Evolutionary conservation across 73 alveolate species (phyloP).

Genomic region (Paraurostyla sp.): DNA sequence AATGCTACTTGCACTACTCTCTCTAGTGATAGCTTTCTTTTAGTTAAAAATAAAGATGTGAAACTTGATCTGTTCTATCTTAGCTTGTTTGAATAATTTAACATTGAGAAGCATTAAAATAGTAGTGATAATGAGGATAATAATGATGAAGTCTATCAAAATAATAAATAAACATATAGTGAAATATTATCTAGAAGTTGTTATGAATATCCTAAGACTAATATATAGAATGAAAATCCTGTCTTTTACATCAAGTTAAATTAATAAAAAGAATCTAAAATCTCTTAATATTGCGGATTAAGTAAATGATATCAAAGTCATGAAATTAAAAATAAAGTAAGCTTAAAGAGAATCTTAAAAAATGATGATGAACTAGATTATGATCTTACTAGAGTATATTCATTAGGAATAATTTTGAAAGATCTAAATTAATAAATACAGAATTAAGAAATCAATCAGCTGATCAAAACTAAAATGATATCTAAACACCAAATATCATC

Average conservation of each 20-base stretch:
- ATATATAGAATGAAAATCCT: too few relatives aligned
- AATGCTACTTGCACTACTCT: constrained; percentile 7
- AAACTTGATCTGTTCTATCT: constrained; percentile 22
- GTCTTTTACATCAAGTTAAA: too few relatives aligned
- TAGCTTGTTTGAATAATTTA: constrained; percentile 1
- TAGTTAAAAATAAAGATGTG: constrained; percentile 43
- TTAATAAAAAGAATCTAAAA: too few relatives aligned
- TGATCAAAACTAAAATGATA: neutral
- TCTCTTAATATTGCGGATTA: too few relatives aligned
- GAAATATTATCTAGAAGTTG: too few relatives aligned
- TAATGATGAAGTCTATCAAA: neutral
- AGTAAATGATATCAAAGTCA: neutral
- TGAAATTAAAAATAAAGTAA: neutral
- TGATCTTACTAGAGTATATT: constrained; percentile 2
- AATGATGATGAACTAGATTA: neutral
- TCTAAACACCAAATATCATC: neutral
- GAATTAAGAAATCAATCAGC: neutral
- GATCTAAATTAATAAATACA: neutral
- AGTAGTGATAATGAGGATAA: neutral
- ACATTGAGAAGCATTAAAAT: neutral
- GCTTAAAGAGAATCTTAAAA: neutral
- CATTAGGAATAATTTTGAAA: neutral
- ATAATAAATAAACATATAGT: neutral
- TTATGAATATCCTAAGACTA: too few relatives aligned
- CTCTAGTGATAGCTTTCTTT: neutral